Evolutionary conservation across 2,329 filamentous ascomycete genomes (phyloP).

Genomic region (Fusarium hainanense): DNA sequence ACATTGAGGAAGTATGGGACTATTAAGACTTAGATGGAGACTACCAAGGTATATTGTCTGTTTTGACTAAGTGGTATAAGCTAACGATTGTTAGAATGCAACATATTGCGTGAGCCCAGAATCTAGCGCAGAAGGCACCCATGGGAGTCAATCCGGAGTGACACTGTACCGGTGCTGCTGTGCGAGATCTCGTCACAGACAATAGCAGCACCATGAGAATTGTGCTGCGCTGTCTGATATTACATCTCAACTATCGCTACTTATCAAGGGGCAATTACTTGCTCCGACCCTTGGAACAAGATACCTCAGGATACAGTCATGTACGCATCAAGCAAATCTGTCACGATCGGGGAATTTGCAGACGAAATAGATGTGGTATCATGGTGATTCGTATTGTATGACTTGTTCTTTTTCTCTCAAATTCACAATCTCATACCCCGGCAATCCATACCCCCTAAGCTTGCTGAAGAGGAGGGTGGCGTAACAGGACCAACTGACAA

Average conservation of each 20-base stretch:
- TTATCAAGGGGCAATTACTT: not conserved
- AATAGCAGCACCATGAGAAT: not conserved
- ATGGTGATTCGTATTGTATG: not conserved
- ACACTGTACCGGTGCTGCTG: not conserved
- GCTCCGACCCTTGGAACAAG: too few relatives aligned
- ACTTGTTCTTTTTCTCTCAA: not conserved
- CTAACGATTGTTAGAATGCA: not conserved
- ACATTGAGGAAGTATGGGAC: not conserved
- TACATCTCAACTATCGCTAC: not conserved
- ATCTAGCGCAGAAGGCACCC: not conserved
- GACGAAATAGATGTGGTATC: not conserved
- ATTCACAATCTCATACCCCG: not conserved
- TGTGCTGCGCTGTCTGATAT: not conserved
- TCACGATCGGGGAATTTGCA: not conserved
- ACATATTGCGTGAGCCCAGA: not conserved
- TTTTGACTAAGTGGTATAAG: not conserved
- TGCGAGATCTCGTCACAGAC: not conserved
- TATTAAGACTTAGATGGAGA: too few relatives aligned
- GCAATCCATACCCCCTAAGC: not conserved
- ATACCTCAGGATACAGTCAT: not conserved
- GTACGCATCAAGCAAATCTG: not conserved
- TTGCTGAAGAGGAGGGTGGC: not conserved
- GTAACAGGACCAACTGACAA: not conserved
- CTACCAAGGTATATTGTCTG: constrained; percentile 5
- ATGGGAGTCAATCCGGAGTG: not conserved